Conservation (phyloP, 2,329 filamentous ascomycete genomes). For the Pestalotiopsis sp. region DNA sequence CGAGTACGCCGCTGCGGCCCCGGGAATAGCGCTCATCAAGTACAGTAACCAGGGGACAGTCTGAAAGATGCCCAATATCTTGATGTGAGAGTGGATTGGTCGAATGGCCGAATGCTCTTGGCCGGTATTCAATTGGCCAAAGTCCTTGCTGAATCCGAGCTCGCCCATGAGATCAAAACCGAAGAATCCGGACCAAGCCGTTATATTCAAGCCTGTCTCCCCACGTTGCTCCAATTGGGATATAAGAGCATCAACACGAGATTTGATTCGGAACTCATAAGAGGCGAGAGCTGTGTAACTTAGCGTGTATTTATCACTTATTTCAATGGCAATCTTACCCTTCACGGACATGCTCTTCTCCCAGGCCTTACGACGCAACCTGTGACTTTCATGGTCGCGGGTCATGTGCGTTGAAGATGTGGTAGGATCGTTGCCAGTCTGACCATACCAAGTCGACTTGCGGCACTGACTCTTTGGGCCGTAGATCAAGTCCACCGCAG, state of each 20-base stretch:
- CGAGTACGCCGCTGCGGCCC: constrained; percentile 27
- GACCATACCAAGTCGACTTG: constrained; percentile 45
- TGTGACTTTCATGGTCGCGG: constrained; percentile 31
- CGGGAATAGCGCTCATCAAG: constrained; percentile 32
- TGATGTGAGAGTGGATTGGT: constrained; percentile 37
- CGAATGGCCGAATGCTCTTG: constrained; percentile 34
- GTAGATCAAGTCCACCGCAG: constrained; percentile 33
- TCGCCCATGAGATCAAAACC: constrained; percentile 30
- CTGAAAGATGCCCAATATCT: constrained; percentile 32
- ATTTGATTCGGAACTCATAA: not conserved
- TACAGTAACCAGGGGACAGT: constrained; percentile 39
- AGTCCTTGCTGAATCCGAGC: constrained; percentile 27
- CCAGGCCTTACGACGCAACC: constrained; percentile 26
- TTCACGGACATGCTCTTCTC: constrained; percentile 26
- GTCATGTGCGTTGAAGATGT: constrained; percentile 38
- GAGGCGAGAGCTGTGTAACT: not conserved
- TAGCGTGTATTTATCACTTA: not conserved
- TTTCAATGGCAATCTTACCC: constrained; percentile 16
- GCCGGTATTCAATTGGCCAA: constrained; percentile 24
- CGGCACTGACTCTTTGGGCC: constrained; percentile 37
- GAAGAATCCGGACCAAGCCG: constrained; percentile 26
- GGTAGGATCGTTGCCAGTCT: constrained; percentile 26
- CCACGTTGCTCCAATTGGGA: not conserved
- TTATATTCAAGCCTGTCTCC: constrained; percentile 19
- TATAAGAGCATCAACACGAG: not conserved